Percentiles rank a stretch among this genome's conserved stretches.
Conservation (phyloP, 306 rosid genomes). For the Casuarina equisetifolia region DNA sequence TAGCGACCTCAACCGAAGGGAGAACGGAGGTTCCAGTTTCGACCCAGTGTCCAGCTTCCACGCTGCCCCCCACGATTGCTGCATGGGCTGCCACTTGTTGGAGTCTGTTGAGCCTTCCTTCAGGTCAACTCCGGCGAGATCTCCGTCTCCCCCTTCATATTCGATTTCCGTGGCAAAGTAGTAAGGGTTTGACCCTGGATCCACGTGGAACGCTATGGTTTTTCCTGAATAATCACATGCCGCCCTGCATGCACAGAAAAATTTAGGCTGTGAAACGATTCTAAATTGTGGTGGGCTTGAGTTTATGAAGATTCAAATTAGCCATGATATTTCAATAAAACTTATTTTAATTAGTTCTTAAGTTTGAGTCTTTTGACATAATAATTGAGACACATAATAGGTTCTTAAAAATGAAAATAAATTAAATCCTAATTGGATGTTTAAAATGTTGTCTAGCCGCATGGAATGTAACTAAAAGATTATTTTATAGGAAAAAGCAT, state of each 20-base stretch:
- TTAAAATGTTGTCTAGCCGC: no score
- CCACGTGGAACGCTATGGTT: slow-evolving; percentile 37
- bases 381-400: no score
- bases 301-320: no score
- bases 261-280: no score
- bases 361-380: no score
- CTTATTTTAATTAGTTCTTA: no score
- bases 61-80: slow-evolving; percentile 54
- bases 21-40: slow-evolving; percentile 32
- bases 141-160: slow-evolving; percentile 45
- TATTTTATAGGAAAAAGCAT: no score
- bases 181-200: slow-evolving; percentile 34
- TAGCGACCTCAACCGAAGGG: slow-evolving; percentile 33
- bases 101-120: slow-evolving; percentile 28
- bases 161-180: slow-evolving; percentile 38
- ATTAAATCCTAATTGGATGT: no score
- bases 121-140: slow-evolving; percentile 33
- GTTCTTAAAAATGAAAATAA: no score
- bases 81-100: slow-evolving; percentile 37
- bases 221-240: slow-evolving; percentile 42
- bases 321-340: no score
- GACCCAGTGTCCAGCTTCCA: slow-evolving; percentile 51
- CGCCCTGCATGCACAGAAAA: slow-evolving; percentile 13
- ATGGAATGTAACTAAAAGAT: no score
- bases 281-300: no score